Conservation (phyloP, 169 alveolate genomes). For the Eimeria falciformis region DNA sequence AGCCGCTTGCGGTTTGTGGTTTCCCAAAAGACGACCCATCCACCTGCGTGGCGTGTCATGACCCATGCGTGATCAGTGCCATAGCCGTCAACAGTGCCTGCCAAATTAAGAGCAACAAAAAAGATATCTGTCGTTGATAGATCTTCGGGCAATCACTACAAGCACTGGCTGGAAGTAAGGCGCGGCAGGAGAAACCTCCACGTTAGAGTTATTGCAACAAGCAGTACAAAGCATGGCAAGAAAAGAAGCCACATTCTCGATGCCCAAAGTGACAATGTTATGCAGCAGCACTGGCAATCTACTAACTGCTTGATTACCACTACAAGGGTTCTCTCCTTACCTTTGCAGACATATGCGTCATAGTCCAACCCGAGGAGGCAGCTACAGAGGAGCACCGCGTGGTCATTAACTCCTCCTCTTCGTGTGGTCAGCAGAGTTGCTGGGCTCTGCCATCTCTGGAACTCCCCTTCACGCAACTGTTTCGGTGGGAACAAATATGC, state of each 20-base stretch:
- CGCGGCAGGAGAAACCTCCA: no score
- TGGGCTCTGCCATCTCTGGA: constrained; percentile 56
- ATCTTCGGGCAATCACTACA: no score
- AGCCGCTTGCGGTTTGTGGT: constrained; percentile 80
- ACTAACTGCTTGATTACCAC: no score
- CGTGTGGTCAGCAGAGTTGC: constrained; percentile 77
- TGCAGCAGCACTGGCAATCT: no score
- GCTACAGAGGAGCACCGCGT: constrained; percentile 83
- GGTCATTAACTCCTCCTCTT: constrained; percentile 84
- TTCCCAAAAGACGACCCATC: constrained; percentile 83
- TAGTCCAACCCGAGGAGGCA: constrained; percentile 81
- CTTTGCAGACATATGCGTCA: constrained; percentile 85
- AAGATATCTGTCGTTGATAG: not conserved
- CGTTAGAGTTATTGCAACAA: no score
- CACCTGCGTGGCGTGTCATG: constrained; percentile 83
- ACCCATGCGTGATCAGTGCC: constrained; percentile 81
- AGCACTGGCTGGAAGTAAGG: no score
- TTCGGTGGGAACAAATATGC: constrained; percentile 71
- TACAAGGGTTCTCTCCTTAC: no score
- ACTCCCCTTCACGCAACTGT: constrained; percentile 72
- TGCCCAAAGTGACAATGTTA: no score
- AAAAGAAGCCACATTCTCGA: no score
- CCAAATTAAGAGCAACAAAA: not conserved
- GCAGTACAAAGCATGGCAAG: no score
- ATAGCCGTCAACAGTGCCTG: constrained; percentile 47